Evolutionary conservation across 768 basidiomycete species (phyloP).

Genomic region (Russula compacta): DNA sequence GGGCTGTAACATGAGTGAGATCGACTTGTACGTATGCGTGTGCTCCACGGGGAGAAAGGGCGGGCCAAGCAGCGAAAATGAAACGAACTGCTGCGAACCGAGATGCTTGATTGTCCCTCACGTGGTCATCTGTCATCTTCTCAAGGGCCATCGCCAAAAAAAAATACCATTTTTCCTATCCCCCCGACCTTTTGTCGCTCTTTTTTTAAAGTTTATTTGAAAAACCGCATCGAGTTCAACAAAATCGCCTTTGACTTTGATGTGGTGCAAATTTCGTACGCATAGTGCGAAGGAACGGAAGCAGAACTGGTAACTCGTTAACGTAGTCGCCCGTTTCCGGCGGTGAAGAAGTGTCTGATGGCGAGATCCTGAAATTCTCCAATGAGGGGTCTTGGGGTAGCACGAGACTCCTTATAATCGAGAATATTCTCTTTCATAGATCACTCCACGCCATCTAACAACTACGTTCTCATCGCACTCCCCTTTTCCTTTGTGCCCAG

Average conservation of each 20-base stretch:
- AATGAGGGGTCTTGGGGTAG: slow-evolving; percentile 7
- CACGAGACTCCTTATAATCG: slow-evolving; percentile 10
- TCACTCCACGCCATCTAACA: not conserved
- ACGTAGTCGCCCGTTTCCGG: slow-evolving; percentile 13
- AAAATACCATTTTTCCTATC: too few relatives aligned
- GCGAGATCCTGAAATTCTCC: slow-evolving; percentile 13
- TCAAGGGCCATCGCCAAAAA: not conserved
- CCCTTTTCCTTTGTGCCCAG: not conserved
- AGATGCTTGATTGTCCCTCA: not conserved
- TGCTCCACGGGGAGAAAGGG: not conserved
- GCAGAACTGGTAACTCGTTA: not conserved
- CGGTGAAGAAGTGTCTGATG: slow-evolving; percentile 15
- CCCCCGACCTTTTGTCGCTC: not conserved
- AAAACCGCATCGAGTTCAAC: not conserved
- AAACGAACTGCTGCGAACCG: not conserved
- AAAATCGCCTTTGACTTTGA: not conserved
- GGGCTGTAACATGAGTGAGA: not conserved
- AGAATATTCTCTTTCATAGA: not conserved
- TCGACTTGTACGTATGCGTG: not conserved
- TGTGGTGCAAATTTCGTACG: not conserved
- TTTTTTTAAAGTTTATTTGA: not conserved
- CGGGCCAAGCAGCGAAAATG: not conserved
- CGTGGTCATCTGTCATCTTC: not conserved
- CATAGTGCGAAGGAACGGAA: slow-evolving; percentile 10
- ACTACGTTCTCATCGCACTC: slow-evolving; percentile 7